These are phyloP conservation scores for Russula foetens DNA, from an alignment of 768 basidiomycete genomes.

Conservation along the genomic window DNA sequence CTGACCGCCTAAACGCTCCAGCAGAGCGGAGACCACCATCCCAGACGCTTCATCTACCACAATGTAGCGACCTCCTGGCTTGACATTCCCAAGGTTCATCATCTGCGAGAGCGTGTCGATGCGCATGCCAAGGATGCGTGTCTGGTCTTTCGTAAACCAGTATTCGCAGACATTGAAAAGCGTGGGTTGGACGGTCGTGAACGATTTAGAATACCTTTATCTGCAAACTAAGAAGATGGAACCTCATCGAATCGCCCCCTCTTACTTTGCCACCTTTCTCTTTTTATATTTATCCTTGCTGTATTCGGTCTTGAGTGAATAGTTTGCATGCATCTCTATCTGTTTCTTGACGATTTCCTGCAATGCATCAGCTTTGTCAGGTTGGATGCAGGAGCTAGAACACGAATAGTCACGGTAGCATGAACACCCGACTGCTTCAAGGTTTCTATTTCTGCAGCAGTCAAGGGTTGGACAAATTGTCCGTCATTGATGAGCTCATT, in stretches of 20 bases:
- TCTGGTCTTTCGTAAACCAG: constrained; percentile 81
- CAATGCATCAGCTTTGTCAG: constrained; percentile 2
- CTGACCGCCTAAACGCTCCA: constrained; percentile 82
- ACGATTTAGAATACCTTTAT: constrained; percentile 74
- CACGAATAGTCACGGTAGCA: constrained; percentile 48
- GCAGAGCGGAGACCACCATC: constrained; percentile 70
- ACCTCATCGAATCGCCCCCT: not conserved
- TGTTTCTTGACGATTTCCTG: constrained; percentile 95
- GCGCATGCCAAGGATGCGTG: constrained; percentile 74
- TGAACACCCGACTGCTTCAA: constrained; percentile 77
- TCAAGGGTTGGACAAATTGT: constrained; percentile 75
- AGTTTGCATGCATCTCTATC: constrained; percentile 88
- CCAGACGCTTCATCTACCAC: constrained; percentile 92
- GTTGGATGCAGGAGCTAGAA: not conserved
- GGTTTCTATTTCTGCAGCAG: constrained; percentile 72
- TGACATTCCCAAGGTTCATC: constrained; percentile 71
- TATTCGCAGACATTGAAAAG: constrained; percentile 82
- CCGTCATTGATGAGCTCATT: constrained; percentile 94
- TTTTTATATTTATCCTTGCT: constrained; percentile 98
- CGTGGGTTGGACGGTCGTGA: constrained; percentile 84
- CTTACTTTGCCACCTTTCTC: constrained; percentile 93
- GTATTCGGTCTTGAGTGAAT: constrained; percentile 92
- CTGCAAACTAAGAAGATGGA: constrained; percentile 5
- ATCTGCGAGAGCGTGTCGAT: constrained; percentile 86
- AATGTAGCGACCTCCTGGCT: constrained; percentile 81